These are phyloP conservation scores for Colletotrichum cuscutae DNA, from an alignment of 2,329 filamentous ascomycete genomes.

Conservation along the genomic window DNA sequence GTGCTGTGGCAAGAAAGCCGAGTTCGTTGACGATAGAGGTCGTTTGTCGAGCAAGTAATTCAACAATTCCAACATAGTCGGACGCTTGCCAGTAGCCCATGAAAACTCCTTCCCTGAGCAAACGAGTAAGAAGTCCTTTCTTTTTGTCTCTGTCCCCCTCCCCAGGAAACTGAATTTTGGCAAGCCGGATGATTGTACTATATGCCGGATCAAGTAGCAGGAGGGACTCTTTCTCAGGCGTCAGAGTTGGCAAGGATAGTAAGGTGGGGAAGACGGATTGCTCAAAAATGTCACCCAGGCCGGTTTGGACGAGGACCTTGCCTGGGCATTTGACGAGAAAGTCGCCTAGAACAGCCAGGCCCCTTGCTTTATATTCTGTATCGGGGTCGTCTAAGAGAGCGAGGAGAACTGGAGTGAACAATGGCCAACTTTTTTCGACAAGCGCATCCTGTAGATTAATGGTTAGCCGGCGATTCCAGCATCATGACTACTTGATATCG, in stretches of 20 bases:
- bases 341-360: slow-evolving; percentile 61
- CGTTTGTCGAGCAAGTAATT: slow-evolving; percentile 64
- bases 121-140: slow-evolving; percentile 59
- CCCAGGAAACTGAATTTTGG: slow-evolving; percentile 45
- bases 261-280: slow-evolving; percentile 77
- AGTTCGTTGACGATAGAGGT: slow-evolving; percentile 62
- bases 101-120: slow-evolving; percentile 67
- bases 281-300: slow-evolving; percentile 75
- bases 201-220: slow-evolving; percentile 74
- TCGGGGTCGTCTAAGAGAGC: slow-evolving; percentile 74
- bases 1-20: slow-evolving; percentile 72
- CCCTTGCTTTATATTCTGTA: slow-evolving; percentile 61
- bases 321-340: slow-evolving; percentile 67
- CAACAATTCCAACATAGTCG: slow-evolving; percentile 66
- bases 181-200: slow-evolving; percentile 71
- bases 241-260: slow-evolving; percentile 81
- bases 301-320: slow-evolving; percentile 67
- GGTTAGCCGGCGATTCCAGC: slow-evolving; percentile 21
- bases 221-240: slow-evolving; percentile 76
- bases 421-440: slow-evolving; percentile 70
- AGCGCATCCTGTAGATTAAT: slow-evolving; percentile 46
- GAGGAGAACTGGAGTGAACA: slow-evolving; percentile 76
- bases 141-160: slow-evolving; percentile 42
- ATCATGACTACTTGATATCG: too few relatives aligned
- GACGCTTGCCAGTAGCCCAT: slow-evolving; percentile 66